A percentile compares a stretch with the other conserved stretches of the same genome.
These are phyloP conservation scores for Mortierella claussenii DNA, from an alignment of 192 early-diverging fungal species.

Conservation along the genomic window DNA sequence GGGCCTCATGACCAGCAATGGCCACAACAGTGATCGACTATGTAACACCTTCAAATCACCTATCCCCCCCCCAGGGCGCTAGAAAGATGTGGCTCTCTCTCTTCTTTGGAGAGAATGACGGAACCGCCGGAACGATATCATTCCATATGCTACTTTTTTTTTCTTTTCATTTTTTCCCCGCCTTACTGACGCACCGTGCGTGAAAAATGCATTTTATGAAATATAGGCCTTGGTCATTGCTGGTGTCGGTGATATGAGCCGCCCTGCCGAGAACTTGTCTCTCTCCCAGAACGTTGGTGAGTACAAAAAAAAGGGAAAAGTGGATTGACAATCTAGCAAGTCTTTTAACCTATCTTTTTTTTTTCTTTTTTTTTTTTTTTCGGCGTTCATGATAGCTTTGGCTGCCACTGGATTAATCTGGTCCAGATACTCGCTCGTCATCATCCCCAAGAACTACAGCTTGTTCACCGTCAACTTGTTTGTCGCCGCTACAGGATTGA, in stretches of 20 bases:
- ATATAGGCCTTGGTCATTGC: conserved; percentile 94
- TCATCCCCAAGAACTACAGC: conserved; percentile 92
- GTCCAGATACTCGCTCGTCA: conserved; percentile 95
- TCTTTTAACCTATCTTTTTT: background rate
- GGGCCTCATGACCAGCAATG: too few species aligned
- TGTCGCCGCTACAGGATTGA: conserved; percentile 88
- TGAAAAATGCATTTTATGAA: too few species aligned
- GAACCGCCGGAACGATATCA: too few species aligned
- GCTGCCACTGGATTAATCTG: conserved; percentile 96
- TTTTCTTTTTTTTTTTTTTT: background rate
- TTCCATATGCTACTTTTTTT: background rate
- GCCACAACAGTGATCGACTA: too few species aligned
- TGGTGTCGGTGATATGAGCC: conserved; percentile 87
- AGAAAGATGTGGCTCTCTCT: too few species aligned
- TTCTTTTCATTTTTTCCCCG: background rate
- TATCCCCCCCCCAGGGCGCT: too few species aligned
- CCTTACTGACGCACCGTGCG: too few species aligned
- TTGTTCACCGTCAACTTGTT: conserved; percentile 94
- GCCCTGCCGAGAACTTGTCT: conserved; percentile 91
- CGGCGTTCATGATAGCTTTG: conserved; percentile 64
- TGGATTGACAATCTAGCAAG: background rate
- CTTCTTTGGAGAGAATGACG: too few species aligned
- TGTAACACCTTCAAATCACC: too few species aligned
- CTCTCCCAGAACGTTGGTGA: conserved; percentile 80
- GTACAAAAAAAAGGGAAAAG: conserved; percentile 6